Base-by-base conservation (phyloP, 108 stramenopile species). In the Discostella pseudostelligera region DNA sequence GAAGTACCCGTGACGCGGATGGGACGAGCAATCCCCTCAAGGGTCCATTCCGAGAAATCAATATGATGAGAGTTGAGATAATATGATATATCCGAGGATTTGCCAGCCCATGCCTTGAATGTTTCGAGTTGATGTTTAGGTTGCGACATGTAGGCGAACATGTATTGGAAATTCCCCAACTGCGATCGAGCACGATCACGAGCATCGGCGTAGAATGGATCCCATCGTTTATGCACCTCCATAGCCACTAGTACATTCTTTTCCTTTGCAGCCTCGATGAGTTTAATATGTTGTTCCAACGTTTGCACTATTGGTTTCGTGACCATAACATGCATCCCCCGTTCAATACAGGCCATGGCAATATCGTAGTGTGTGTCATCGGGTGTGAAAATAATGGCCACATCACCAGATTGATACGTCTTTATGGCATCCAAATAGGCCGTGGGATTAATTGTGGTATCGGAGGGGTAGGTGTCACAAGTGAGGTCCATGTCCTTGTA, bases 21-120 rank as follows among this genome's bases (percentile, higher is more conserved):
- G 8, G 96, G 96, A 16, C 95, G 81, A 2, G 96, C 90, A 49
- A 82, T 85, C 1, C 89, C 92, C 39, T 87, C 84, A 60, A 96
- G 57, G 11, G 89, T 93, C 99, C 99, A 99, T 71, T 99, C 99
- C 10, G 92, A 88, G 70, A 97, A 99, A 79, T 99, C 99, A 13
- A 98, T 80, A 74, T 99, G 99, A 79, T 99, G 99, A 9, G 95
- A 96, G 68, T 99, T 99, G 32, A 99, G 83, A 75, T 99, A 99
- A 67, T 97, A 99, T 19, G 94, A 96, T 67, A 99, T 98, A 81
- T 99, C 99, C 2, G 88, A 90, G 28, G 82, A 82, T 65, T 97
- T 97, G 4, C 99, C 99, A 7, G 99, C 99, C 99, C 99, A 99
- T 5, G 99, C 95, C 69, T 93, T 93, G 89, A 99, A 99, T 11